These are phyloP conservation scores for Amanita fuliginea DNA, from an alignment of 768 basidiomycete species.

Conservation along the genomic window DNA sequence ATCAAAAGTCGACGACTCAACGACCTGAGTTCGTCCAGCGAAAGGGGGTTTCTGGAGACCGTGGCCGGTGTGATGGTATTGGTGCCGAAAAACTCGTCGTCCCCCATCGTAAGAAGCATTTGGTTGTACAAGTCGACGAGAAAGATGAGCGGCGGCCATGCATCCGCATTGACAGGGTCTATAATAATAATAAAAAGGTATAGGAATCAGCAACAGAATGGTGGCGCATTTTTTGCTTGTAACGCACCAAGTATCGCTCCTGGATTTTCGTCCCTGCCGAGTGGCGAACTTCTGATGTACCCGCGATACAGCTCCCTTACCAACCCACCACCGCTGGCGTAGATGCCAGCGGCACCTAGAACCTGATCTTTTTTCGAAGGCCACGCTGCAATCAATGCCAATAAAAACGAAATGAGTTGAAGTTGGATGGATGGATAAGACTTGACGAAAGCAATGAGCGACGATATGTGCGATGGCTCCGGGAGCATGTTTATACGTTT, in stretches of 20 bases:
- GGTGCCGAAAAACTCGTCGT: conserved; percentile 87
- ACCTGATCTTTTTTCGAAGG: conserved; percentile 45
- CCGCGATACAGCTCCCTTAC: conserved; percentile 68
- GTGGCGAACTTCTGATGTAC: conserved; percentile 45
- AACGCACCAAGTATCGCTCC: conserved; percentile 15
- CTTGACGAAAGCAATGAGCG: conserved; percentile 37
- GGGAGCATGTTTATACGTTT: conserved; percentile 54
- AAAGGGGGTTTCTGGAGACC: conserved; percentile 61
- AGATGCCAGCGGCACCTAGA: conserved; percentile 38
- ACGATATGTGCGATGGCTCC: conserved; percentile 37
- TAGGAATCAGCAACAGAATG: neutral
- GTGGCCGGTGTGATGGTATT: conserved; percentile 14
- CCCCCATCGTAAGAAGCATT: conserved; percentile 81
- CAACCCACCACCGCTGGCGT: conserved; percentile 46
- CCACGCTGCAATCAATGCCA: conserved; percentile 51
- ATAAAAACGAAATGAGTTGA: conserved; percentile 45
- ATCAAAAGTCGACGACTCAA: conserved; percentile 76
- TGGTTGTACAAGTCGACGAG: conserved; percentile 77
- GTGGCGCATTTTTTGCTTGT: neutral
- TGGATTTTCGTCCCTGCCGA: conserved; percentile 46
- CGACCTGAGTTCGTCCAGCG: conserved; percentile 66
- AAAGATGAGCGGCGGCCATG: conserved; percentile 67
- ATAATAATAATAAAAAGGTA: neutral
- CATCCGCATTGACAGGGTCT: conserved; percentile 33
- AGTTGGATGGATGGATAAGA: conserved; percentile 26